These are phyloP conservation scores for Podaxis sp. DNA, from an alignment of 768 basidiomycete species.

Conservation along the genomic window DNA sequence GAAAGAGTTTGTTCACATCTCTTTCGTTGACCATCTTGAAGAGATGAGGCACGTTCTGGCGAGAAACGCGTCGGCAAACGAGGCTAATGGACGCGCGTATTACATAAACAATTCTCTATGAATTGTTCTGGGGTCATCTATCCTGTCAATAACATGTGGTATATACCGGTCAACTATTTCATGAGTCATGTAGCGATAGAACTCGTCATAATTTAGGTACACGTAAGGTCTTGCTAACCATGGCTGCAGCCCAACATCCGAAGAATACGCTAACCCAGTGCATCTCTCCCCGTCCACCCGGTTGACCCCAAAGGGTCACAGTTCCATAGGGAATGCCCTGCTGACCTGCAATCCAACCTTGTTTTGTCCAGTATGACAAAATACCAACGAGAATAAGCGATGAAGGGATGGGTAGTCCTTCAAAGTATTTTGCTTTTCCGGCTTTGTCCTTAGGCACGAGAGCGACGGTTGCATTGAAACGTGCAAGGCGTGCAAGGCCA, in stretches of 20 bases:
- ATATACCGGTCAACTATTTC: not conserved
- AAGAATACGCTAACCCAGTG: constrained; percentile 82
- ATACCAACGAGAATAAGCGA: constrained; percentile 78
- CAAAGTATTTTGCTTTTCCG: constrained; percentile 94
- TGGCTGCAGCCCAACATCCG: constrained; percentile 86
- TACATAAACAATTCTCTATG: constrained; percentile 2
- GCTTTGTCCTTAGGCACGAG: constrained; percentile 81
- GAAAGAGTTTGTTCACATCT: constrained; percentile 75
- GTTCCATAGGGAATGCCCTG: constrained; percentile 75
- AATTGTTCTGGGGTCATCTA: not conserved
- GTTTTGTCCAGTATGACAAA: constrained; percentile 79
- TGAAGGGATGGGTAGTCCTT: constrained; percentile 95
- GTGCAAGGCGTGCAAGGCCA: constrained; percentile 93
- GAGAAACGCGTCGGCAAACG: not conserved
- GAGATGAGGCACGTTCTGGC: not conserved
- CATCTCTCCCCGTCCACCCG: constrained; percentile 79
- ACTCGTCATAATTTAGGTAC: constrained; percentile 63
- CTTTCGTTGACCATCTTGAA: constrained; percentile 36
- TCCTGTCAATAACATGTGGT: not conserved
- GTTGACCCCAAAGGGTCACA: constrained; percentile 68
- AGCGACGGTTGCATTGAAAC: constrained; percentile 98
- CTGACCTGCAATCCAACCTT: constrained; percentile 83
- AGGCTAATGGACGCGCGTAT: constrained; percentile 3
- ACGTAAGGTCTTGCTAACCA: constrained; percentile 96
- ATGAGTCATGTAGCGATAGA: constrained; percentile 6